These are phyloP conservation scores for California macrophylla DNA, from an alignment of 441 rosid species.

Conservation along the genomic window DNA sequence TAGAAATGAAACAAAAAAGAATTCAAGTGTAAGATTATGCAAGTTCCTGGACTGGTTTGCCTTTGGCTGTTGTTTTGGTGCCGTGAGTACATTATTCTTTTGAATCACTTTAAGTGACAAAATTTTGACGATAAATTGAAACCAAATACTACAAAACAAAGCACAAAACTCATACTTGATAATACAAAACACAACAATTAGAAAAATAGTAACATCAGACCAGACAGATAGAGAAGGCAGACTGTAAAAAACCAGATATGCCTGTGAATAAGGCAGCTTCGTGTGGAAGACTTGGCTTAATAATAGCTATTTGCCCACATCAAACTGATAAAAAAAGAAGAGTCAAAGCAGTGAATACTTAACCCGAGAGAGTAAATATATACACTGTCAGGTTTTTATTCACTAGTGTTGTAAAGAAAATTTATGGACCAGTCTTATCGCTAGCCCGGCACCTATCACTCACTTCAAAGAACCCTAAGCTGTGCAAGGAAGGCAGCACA, in stretches of 20 bases:
- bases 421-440: constrained; percentile 8
- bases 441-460: background rate
- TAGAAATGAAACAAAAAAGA: background rate
- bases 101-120: background rate
- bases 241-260: background rate
- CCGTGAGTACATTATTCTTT: background rate
- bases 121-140: background rate
- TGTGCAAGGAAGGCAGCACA: constrained; percentile 95
- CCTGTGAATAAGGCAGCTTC: background rate
- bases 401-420: background rate
- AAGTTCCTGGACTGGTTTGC: background rate
- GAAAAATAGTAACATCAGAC: too few species aligned
- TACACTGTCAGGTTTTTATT: background rate
- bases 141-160: background rate
- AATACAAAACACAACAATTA: too few species aligned
- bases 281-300: background rate
- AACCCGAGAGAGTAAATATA: background rate
- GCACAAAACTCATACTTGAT: too few species aligned
- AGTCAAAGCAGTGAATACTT: background rate
- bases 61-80: too few species aligned
- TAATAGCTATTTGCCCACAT: background rate
- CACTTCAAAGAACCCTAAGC: constrained; percentile 62
- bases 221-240: too few species aligned
- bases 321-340: background rate
- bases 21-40: background rate